phyloP scores from a whole-genome alignment of 2,329 filamentous ascomycete genomes.

The Monosporascus sp. region DNA sequence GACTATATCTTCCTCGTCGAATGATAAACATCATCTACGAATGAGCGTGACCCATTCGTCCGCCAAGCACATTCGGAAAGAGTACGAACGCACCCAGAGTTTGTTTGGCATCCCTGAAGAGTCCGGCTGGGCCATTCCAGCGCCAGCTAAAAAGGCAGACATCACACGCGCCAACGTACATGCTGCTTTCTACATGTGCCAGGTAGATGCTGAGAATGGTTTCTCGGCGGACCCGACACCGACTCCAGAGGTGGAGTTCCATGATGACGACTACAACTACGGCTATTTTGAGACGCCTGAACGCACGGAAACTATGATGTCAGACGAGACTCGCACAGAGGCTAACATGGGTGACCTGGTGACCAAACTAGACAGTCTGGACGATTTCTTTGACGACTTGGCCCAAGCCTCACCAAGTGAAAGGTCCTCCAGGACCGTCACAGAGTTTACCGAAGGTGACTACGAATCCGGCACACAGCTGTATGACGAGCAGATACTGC shows the following conservation, averaged over 20 bases:
- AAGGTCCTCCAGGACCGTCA: conserved; percentile 57
- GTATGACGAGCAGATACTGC: conserved; percentile 89
- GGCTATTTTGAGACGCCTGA: conserved; percentile 69
- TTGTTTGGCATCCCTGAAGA: conserved; percentile 95
- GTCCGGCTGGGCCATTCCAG: conserved; percentile 91
- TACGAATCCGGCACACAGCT: conserved; percentile 73
- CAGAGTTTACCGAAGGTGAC: conserved; percentile 58
- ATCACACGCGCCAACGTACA: conserved; percentile 88
- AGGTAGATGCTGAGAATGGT: conserved; percentile 56
- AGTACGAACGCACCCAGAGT: conserved; percentile 90
- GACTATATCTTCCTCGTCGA: conserved; percentile 83
- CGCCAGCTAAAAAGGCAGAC: conserved; percentile 84
- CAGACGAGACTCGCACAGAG: conserved; percentile 70
- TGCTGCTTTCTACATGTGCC: conserved; percentile 91
- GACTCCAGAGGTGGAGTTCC: conserved; percentile 88
- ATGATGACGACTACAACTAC: conserved; percentile 79
- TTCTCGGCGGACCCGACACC: conserved; percentile 53
- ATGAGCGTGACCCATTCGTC: conserved; percentile 97
- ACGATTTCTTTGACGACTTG: conserved; percentile 75
- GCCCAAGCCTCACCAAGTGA: conserved; percentile 56
- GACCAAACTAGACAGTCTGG: conserved; percentile 69
- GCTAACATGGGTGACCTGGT: conserved; percentile 78
- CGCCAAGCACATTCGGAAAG: conserved; percentile 80
- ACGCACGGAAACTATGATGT: conserved; percentile 87
- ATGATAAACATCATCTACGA: conserved; percentile 88